Evolutionary conservation across 192 early-diverging fungal genomes (phyloP).

Genomic region (Coemansia sp.): DNA sequence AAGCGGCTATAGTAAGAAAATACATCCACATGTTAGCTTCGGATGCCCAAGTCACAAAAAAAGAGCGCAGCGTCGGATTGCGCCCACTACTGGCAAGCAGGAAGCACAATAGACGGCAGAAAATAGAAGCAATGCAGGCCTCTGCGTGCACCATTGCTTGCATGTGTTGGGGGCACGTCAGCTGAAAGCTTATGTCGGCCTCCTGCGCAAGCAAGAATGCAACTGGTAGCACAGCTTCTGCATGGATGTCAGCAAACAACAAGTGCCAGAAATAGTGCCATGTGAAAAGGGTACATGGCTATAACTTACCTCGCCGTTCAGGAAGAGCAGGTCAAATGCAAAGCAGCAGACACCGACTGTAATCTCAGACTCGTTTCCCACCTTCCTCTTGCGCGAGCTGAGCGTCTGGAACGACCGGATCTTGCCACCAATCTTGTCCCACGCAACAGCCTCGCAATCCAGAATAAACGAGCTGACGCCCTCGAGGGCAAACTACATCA

Average conservation of each 20-base stretch:
- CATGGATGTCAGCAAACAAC: background rate
- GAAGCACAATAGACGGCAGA: background rate
- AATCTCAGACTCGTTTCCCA: constrained; percentile 88
- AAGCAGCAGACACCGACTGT: constrained; percentile 94
- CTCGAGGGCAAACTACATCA: constrained; percentile 46
- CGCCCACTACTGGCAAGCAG: background rate
- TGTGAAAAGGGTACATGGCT: background rate
- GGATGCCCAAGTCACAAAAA: background rate
- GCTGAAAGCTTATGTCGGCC: background rate
- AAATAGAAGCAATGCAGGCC: constrained; percentile 3
- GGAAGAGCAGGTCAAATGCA: constrained; percentile 93
- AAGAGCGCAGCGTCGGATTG: background rate
- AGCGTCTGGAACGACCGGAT: constrained; percentile 97
- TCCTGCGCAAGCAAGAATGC: background rate
- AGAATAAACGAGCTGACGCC: constrained; percentile 85
- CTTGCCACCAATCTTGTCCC: constrained; percentile 81
- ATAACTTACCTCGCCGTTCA: constrained; percentile 76
- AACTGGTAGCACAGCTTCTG: background rate
- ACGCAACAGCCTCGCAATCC: constrained; percentile 99
- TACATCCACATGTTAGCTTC: background rate
- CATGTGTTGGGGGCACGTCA: constrained; percentile 9
- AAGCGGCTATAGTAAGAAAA: constrained; percentile 56
- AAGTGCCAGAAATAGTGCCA: background rate
- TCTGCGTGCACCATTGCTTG: background rate
- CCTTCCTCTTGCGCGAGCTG: constrained; percentile 93